These are phyloP conservation scores for Colletotrichum endophyticum DNA, from an alignment of 2,329 filamentous ascomycete genomes.

Conservation along the genomic window DNA sequence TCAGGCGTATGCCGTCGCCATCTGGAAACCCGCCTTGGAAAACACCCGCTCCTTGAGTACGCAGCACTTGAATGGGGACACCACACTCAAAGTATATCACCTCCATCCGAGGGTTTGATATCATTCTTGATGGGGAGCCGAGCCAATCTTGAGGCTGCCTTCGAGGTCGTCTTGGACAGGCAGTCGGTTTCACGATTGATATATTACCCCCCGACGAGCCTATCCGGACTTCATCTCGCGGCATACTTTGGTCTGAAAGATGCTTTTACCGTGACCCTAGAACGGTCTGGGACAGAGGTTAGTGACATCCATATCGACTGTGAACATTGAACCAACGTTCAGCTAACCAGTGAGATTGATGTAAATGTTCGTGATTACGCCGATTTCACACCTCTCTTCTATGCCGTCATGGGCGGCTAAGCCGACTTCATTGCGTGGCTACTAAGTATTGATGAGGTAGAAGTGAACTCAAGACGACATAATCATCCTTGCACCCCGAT, in stretches of 20 bases:
- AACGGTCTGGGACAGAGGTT: fast-evolving
- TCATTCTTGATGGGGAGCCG: not conserved
- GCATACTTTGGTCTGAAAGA: not conserved
- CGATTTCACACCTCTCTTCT: not conserved
- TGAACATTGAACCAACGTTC: fast-evolving
- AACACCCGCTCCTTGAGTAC: not conserved
- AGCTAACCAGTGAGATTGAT: not conserved
- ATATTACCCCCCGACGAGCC: too few relatives aligned
- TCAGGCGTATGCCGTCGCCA: too few relatives aligned
- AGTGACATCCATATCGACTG: not conserved
- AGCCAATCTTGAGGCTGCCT: not conserved
- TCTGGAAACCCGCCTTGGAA: too few relatives aligned
- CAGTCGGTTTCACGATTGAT: not conserved
- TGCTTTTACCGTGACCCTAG: fast-evolving
- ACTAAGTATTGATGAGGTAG: not conserved
- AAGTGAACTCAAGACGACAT: not conserved
- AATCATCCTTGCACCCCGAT: not conserved
- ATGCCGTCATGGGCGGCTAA: not conserved
- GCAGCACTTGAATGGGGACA: not conserved
- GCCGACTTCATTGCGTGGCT: not conserved
- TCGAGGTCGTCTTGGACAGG: not conserved
- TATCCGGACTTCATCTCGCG: not conserved
- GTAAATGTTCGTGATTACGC: not conserved
- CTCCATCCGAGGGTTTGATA: not conserved
- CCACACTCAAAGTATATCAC: not conserved